Conservation (phyloP, 2,329 filamentous ascomycete species). For the Ophiostoma fasciatum region DNA sequence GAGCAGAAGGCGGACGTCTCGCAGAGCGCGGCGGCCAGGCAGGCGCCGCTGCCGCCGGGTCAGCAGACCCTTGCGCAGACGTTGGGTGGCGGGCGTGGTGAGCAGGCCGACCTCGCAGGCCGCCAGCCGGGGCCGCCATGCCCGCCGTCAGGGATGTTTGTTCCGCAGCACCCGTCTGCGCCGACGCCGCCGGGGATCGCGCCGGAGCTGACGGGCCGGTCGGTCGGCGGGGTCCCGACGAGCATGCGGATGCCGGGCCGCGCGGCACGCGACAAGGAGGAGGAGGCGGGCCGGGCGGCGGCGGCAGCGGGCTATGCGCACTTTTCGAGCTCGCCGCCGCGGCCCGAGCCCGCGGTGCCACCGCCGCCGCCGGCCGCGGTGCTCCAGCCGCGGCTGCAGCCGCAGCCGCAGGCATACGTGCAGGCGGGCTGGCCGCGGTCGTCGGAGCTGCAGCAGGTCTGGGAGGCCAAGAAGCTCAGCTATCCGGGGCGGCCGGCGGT, state of each 20-base stretch:
- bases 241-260: too few species aligned
- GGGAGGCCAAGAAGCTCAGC: too few species aligned
- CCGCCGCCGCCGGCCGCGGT: neutral
- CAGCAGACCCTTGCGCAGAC: neutral
- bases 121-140: too few species aligned
- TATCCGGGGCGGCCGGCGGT: too few species aligned
- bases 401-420: neutral
- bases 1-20: conserved; percentile 14
- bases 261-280: conserved; percentile 7
- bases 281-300: conserved; percentile 14
- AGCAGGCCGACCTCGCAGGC: conserved; percentile 3
- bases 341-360: neutral
- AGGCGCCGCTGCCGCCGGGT: conserved; percentile 1
- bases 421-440: conserved; percentile 5
- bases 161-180: neutral
- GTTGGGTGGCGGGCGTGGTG: neutral
- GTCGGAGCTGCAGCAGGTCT: too few species aligned
- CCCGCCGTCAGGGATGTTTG: conserved; percentile 2
- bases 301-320: conserved; percentile 33
- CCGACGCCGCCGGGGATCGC: conserved; percentile 14
- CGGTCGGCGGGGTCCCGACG: conserved; percentile 19
- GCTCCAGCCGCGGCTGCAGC: neutral
- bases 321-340: conserved; percentile 41
- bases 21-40: conserved; percentile 10
- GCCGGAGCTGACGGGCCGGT: conserved; percentile 24